Evolutionary conservation across 2,329 filamentous ascomycete genomes (phyloP).

Genomic region (Knoxdaviesia capensis): DNA sequence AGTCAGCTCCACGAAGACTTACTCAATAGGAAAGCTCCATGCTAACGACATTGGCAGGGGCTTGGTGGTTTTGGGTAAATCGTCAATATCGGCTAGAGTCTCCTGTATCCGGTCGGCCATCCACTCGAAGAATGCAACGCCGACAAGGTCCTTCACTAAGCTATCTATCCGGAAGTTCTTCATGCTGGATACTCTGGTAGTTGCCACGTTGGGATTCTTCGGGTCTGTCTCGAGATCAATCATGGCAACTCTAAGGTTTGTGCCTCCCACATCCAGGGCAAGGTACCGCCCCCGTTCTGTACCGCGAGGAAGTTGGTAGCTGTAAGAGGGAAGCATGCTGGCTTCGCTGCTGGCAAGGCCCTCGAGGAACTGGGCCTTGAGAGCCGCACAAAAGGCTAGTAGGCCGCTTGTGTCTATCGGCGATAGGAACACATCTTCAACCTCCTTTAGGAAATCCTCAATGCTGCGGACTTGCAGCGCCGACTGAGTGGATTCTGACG

Average conservation of each 20-base stretch:
- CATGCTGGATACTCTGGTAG: constrained; percentile 15
- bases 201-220: constrained; percentile 26
- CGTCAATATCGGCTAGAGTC: constrained; percentile 20
- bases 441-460: constrained; percentile 35
- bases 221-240: constrained; percentile 29
- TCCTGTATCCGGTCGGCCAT: constrained; percentile 40
- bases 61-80: constrained; percentile 12
- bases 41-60: constrained; percentile 39
- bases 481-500: too few relatives aligned
- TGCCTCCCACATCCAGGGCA: constrained; percentile 48
- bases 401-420: constrained; percentile 22
- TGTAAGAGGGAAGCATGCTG: constrained; percentile 48
- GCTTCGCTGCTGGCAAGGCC: constrained; percentile 28
- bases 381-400: constrained; percentile 21
- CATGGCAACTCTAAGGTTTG: constrained; percentile 43
- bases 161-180: constrained; percentile 34
- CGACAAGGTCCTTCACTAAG: constrained; percentile 33
- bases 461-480: constrained; percentile 8
- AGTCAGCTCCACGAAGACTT: constrained; percentile 12
- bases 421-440: constrained; percentile 30
- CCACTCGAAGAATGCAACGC: constrained; percentile 46
- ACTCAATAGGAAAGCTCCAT: constrained; percentile 55
- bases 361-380: constrained; percentile 34
- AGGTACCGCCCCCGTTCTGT: constrained; percentile 37
- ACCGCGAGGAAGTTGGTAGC: constrained; percentile 41